Base-by-base conservation (phyloP, 2,329 filamentous ascomycete genomes). In the Colletotrichum caudatum region DNA sequence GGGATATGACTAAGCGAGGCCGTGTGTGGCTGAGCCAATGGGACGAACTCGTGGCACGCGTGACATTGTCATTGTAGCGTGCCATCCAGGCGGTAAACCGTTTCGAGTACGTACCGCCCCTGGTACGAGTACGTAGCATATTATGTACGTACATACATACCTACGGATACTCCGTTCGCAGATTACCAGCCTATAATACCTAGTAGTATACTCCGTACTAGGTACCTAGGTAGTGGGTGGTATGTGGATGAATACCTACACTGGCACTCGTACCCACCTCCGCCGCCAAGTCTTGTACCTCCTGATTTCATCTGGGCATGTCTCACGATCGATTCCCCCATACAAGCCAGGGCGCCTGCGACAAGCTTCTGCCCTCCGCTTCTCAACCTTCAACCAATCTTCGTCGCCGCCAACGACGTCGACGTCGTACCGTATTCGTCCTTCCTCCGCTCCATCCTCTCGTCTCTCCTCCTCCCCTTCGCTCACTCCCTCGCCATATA, bases 241-340 rank as follows among this genome's bases (percentile, higher is more conserved):
- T 39, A 39, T 29, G 29, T 29, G 5, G 29, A 29, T 29, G 29
- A 29, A 29, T 29, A 29, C 29, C 29, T 29, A 4, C 29, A 4
- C 29, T 29, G 29, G 29, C 37, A 14, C 4, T 14, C 9, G 1
- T 41, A 41, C 39, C 39, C 14, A 41, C 16, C 39, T 41, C 39
- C 39, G n/a, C 23, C 29, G 68, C 68, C 68, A 71, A 71, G 68
- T 62, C 68, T 62, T 62, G 57, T 57, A 71, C 64, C 68, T 67
- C 69, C 64, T 63, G 58, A 59, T 48, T 67, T 58, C 58, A 20
- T 53, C 69, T 71, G 48, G 69, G 69, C 69, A 53, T 50, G 69
- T 71, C 64, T 71, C 69, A 71, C 58, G 26, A 33, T 67, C 29
- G 29, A 29, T 50, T 26, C 35, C 35, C 35, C 41, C 23, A 57